phyloP scores from a whole-genome alignment of 768 basidiomycete genomes.

The Lentinula detonsa region DNA sequence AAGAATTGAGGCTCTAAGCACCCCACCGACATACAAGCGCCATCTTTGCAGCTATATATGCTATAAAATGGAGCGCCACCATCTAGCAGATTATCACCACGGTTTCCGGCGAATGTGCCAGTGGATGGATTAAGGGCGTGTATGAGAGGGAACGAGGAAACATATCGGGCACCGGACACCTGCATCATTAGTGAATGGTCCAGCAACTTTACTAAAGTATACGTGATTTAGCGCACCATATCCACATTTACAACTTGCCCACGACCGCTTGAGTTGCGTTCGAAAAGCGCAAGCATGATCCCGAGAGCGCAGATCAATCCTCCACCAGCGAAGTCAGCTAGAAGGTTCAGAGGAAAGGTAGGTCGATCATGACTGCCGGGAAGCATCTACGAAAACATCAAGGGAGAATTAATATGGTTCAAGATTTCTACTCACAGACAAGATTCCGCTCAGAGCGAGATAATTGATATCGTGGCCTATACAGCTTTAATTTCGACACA shows the following conservation, averaged over 20 bases:
- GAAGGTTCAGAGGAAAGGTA: slow-evolving; percentile 64
- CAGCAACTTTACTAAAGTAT: not conserved
- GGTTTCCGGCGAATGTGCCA: slow-evolving; percentile 30
- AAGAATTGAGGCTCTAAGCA: slow-evolving; percentile 76
- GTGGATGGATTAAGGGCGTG: slow-evolving; percentile 15
- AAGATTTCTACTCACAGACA: slow-evolving; percentile 42
- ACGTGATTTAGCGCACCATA: slow-evolving; percentile 47
- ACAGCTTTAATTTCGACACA: not conserved
- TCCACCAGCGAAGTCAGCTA: slow-evolving; percentile 75
- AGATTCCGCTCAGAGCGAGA: slow-evolving; percentile 68
- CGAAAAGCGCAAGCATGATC: slow-evolving; percentile 43
- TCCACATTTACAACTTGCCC: slow-evolving; percentile 74
- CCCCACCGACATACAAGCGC: slow-evolving; percentile 70
- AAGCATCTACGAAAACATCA: slow-evolving; percentile 43
- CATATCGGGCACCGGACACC: slow-evolving; percentile 77
- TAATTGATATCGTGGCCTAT: slow-evolving; percentile 84
- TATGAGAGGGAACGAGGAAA: slow-evolving; percentile 66
- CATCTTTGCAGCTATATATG: slow-evolving; percentile 68
- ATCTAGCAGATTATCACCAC: slow-evolving; percentile 61
- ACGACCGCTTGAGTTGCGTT: slow-evolving; percentile 35
- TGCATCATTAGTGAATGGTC: slow-evolving; percentile 17
- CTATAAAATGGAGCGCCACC: slow-evolving; percentile 78
- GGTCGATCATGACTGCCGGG: slow-evolving; percentile 62
- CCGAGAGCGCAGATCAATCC: slow-evolving; percentile 44
- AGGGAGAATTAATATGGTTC: not conserved